Evolutionary conservation across 2,329 filamentous ascomycete species (phyloP).

Genomic region (Zelopaecilomyces penicillatus): DNA sequence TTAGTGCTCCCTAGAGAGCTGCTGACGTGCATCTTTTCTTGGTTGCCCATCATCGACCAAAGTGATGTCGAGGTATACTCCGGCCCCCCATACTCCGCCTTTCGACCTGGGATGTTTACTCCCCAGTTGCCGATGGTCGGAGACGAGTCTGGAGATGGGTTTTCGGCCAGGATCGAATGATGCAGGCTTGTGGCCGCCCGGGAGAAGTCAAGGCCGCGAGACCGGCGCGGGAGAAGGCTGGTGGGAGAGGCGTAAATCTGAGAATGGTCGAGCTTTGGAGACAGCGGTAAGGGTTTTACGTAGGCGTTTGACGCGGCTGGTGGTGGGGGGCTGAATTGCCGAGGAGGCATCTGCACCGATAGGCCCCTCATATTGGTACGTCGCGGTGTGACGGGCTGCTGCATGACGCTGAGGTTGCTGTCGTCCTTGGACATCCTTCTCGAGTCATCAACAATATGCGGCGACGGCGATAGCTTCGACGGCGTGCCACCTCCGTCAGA

Average conservation of each 20-base stretch:
- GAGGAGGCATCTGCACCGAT: slow-evolving; percentile 27
- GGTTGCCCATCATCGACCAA: slow-evolving; percentile 63
- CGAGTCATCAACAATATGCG: slow-evolving; percentile 45
- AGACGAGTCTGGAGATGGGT: slow-evolving; percentile 81
- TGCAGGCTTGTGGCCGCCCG: slow-evolving; percentile 89
- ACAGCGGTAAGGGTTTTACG: slow-evolving; percentile 59
- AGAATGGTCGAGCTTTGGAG: slow-evolving; percentile 76
- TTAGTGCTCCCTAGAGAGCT: slow-evolving; percentile 66
- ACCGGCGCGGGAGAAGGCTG: slow-evolving; percentile 80
- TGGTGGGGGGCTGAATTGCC: slow-evolving; percentile 30
- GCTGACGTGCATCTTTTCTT: slow-evolving; percentile 64
- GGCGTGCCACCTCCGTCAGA: slow-evolving; percentile 55
- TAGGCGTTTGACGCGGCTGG: slow-evolving; percentile 25
- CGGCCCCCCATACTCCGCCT: slow-evolving; percentile 39
- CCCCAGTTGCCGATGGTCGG: slow-evolving; percentile 66
- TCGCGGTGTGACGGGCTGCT: slow-evolving; percentile 61
- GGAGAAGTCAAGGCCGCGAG: slow-evolving; percentile 86
- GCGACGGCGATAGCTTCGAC: slow-evolving; percentile 48
- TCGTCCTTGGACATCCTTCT: slow-evolving; percentile 59
- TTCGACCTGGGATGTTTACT: slow-evolving; percentile 52
- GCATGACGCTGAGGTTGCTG: slow-evolving; percentile 39
- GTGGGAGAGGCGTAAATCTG: slow-evolving; percentile 81
- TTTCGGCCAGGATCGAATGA: slow-evolving; percentile 86
- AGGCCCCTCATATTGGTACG: slow-evolving; percentile 59
- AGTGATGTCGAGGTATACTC: slow-evolving; percentile 62